Conservation (phyloP, 176 grass and related monocot species). For the Ensete glaucum region DNA sequence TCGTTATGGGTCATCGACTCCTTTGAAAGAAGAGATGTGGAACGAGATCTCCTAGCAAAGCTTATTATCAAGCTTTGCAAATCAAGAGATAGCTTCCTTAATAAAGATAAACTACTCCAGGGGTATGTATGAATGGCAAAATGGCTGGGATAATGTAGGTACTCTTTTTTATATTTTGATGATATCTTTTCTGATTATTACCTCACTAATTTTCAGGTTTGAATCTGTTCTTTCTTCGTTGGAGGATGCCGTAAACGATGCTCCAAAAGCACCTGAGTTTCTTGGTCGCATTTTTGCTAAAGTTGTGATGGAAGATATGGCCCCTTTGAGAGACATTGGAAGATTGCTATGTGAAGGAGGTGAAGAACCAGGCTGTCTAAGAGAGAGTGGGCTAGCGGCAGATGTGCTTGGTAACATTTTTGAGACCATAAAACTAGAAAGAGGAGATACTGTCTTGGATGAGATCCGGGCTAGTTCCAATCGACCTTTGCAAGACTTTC, state of each 20-base stretch:
- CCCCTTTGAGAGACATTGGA: constrained; percentile 51
- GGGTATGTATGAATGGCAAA: constrained; percentile 34
- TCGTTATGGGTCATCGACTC: constrained; percentile 90
- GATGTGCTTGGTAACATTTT: constrained; percentile 60
- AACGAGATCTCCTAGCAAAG: constrained; percentile 71
- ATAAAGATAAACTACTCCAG: constrained; percentile 44
- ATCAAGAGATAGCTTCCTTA: constrained; percentile 46
- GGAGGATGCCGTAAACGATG: constrained; percentile 89
- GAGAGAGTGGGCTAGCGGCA: constrained; percentile 48
- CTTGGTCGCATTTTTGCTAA: constrained; percentile 65
- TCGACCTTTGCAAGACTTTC: constrained; percentile 68
- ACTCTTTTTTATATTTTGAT: neutral
- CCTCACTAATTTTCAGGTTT: constrained; percentile 29
- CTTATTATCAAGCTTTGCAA: constrained; percentile 73
- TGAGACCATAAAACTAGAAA: constrained; percentile 52
- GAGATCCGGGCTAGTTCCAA: constrained; percentile 46
- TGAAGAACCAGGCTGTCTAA: constrained; percentile 52
- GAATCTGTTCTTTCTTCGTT: constrained; percentile 45
- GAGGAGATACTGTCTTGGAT: constrained; percentile 59
- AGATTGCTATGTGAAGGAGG: constrained; percentile 65
- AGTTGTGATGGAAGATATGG: constrained; percentile 48
- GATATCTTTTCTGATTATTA: neutral
- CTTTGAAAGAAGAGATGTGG: constrained; percentile 80
- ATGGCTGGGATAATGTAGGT: neutral
- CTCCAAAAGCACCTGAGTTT: constrained; percentile 72